Percentiles rank a stretch among this genome's conserved stretches.
Evolutionary conservation across 192 early-diverging fungal genomes (phyloP).

Genomic region (Funneliformis geosporum): DNA sequence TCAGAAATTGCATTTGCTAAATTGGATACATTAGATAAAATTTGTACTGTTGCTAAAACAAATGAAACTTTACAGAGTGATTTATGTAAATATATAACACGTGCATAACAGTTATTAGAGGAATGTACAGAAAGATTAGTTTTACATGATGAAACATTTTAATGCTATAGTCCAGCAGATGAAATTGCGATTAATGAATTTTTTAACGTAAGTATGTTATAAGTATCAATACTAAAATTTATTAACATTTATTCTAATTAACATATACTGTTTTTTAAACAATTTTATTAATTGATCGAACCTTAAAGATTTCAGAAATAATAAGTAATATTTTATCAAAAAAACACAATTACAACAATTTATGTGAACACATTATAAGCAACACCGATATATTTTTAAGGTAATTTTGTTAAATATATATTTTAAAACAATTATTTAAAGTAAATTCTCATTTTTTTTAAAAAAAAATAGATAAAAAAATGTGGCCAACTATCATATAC

Average conservation of each 20-base stretch:
- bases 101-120: neutral
- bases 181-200: neutral
- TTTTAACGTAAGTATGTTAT: neutral
- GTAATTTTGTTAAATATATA: neutral
- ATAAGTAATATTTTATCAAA: slow-evolving; percentile 8
- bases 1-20: neutral
- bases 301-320: neutral
- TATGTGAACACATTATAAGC: neutral
- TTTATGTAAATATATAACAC: neutral
- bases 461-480: slow-evolving; percentile 6
- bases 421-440: neutral
- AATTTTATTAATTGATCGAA: neutral
- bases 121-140: neutral
- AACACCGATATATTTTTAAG: neutral
- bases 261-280: neutral
- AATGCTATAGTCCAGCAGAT: neutral
- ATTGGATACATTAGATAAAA: neutral
- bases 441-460: neutral
- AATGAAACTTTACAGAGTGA: neutral
- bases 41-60: neutral
- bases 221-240: neutral
- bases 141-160: neutral
- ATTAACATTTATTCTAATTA: neutral
- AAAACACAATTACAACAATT: slow-evolving; percentile 1
- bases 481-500: neutral